phyloP scores from a whole-genome alignment of 768 basidiomycete species.

The Pleurotus pulmonarius region DNA sequence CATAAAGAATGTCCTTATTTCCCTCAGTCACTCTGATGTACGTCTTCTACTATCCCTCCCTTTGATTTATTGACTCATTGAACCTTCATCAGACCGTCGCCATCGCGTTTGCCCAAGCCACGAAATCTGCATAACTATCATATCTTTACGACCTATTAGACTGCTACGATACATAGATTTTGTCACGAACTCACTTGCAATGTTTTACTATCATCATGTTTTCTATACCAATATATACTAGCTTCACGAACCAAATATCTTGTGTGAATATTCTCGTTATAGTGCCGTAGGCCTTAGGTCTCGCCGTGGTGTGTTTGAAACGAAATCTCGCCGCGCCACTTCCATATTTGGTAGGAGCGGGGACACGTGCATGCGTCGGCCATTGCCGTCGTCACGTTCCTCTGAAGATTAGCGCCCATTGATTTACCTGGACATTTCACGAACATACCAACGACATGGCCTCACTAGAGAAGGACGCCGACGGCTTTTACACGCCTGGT shows the following conservation, averaged over 20 bases:
- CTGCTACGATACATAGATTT: constrained; percentile 1
- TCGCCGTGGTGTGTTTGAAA: too few species aligned
- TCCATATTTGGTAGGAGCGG: too few species aligned
- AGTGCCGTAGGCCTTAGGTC: too few species aligned
- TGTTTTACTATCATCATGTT: background rate
- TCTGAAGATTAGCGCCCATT: too few species aligned
- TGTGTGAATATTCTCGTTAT: too few species aligned
- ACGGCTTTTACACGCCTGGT: constrained; percentile 70
- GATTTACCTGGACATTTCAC: background rate
- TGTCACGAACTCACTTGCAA: background rate
- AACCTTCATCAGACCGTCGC: constrained; percentile 60
- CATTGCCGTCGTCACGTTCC: too few species aligned
- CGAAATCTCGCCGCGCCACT: too few species aligned
- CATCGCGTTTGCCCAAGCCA: constrained; percentile 84
- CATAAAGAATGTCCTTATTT: constrained; percentile 73
- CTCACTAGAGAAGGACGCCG: constrained; percentile 69
- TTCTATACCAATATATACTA: background rate
- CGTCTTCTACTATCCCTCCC: constrained; percentile 22
- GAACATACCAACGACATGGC: constrained; percentile 10
- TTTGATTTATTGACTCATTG: background rate
- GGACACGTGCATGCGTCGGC: too few species aligned
- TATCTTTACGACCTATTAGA: constrained; percentile 25
- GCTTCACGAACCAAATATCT: background rate
- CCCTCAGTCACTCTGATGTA: constrained; percentile 91
- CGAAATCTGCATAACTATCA: constrained; percentile 26